Conservation (phyloP, 2,329 filamentous ascomycete genomes). For the Aspergillus niger region DNA sequence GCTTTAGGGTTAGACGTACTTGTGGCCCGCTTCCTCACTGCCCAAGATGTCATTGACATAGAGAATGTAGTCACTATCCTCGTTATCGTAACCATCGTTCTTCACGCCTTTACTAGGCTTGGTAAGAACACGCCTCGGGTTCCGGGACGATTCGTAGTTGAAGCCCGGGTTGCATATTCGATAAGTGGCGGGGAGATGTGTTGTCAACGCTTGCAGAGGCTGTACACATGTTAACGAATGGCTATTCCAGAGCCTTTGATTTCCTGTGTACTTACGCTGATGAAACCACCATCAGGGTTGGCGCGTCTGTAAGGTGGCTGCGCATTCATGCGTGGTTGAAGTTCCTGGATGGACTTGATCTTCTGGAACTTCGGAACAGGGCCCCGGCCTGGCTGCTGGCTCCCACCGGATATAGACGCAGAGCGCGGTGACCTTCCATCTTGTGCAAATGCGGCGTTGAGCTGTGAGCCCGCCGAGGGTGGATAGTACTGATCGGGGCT, state of each 20-base stretch:
- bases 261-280: slow-evolving; percentile 69
- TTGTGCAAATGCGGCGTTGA: slow-evolving; percentile 67
- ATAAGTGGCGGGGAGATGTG: slow-evolving; percentile 91
- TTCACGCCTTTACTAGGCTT: slow-evolving; percentile 98
- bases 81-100: slow-evolving; percentile 98
- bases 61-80: slow-evolving; percentile 98
- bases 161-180: slow-evolving; percentile 97
- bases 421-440: slow-evolving; percentile 54
- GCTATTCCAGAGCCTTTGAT: background rate
- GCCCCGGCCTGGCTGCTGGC: slow-evolving; percentile 55
- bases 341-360: slow-evolving; percentile 69
- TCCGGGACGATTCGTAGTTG: slow-evolving; percentile 97
- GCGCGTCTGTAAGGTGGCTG: slow-evolving; percentile 91
- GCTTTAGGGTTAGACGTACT: slow-evolving; percentile 59
- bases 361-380: slow-evolving; percentile 87
- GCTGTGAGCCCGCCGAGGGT: slow-evolving; percentile 67
- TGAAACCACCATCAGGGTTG: slow-evolving; percentile 95
- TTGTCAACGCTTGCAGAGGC: slow-evolving; percentile 93
- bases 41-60: slow-evolving; percentile 99
- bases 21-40: slow-evolving; percentile 96
- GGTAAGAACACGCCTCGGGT: slow-evolving; percentile 90
- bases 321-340: slow-evolving; percentile 78
- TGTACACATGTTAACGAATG: slow-evolving; percentile 42
- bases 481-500: slow-evolving; percentile 70
- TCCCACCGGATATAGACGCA: slow-evolving; percentile 51